phyloP scores from a whole-genome alignment of 1,284 basidiomycete species.

The Sporisorium reilianum region DNA sequence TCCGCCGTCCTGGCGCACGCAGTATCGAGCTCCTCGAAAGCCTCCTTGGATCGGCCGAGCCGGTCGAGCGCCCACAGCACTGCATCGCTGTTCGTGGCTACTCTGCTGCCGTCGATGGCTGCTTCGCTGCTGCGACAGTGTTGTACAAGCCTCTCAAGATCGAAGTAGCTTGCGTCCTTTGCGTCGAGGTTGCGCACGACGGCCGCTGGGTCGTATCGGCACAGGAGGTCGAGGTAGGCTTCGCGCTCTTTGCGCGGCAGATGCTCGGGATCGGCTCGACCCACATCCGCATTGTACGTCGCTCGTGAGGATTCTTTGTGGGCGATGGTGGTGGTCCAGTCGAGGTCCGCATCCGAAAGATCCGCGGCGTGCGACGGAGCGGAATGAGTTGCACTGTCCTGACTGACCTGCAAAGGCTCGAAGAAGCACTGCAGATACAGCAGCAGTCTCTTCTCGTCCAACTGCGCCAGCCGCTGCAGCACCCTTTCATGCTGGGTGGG shows the following conservation, averaged over 20 bases:
- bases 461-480: conserved; percentile 63
- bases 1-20: conserved; percentile 56
- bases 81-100: conserved; percentile 76
- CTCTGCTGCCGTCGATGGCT: conserved; percentile 28
- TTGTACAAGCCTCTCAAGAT: conserved; percentile 75
- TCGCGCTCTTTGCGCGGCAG: conserved; percentile 74
- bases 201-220: conserved; percentile 76
- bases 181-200: conserved; percentile 79
- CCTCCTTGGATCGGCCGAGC: conserved; percentile 76
- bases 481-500: conserved; percentile 75
- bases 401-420: conserved; percentile 72
- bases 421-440: conserved; percentile 84
- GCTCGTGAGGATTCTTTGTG: not conserved
- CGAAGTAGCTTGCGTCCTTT: conserved; percentile 75
- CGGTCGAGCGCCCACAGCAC: conserved; percentile 85
- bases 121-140: conserved; percentile 75
- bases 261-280: conserved; percentile 59
- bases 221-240: conserved; percentile 81
- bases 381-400: conserved; percentile 69
- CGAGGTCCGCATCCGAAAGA: conserved; percentile 63
- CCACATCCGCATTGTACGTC: conserved; percentile 33
- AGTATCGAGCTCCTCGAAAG: conserved; percentile 55
- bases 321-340: conserved; percentile 13
- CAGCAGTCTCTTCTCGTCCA: conserved; percentile 75
- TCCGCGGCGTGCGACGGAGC: conserved; percentile 8